phyloP scores from a whole-genome alignment of 768 basidiomycete genomes.

The Pleurotus tuber-regium region DNA sequence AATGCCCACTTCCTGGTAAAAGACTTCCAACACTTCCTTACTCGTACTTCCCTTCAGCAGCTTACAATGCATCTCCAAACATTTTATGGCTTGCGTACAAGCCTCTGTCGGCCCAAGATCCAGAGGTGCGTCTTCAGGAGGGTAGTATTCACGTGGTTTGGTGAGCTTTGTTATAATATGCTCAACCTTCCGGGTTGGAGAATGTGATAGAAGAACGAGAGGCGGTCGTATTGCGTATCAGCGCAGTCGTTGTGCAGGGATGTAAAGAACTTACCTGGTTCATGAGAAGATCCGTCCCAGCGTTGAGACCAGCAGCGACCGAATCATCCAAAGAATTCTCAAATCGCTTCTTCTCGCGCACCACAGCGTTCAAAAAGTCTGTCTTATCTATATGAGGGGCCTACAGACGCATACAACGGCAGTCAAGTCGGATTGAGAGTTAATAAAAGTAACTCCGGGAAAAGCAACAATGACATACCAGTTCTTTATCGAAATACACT shows the following conservation, averaged over 20 bases:
- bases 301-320: slow-evolving; percentile 91
- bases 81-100: slow-evolving; percentile 86
- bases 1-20: slow-evolving; percentile 96
- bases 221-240: no score
- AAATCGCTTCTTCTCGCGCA: slow-evolving; percentile 95
- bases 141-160: slow-evolving; percentile 86
- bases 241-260: background rate
- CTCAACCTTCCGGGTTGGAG: slow-evolving; percentile 72
- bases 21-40: slow-evolving; percentile 95
- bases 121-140: slow-evolving; percentile 71
- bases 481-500: slow-evolving; percentile 96
- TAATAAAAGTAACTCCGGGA: slow-evolving; percentile 1
- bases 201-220: no score
- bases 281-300: slow-evolving; percentile 95
- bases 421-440: no score
- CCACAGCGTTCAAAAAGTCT: slow-evolving; percentile 90
- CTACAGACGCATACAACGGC: slow-evolving; percentile 33
- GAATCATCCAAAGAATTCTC: slow-evolving; percentile 91
- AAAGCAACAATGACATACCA: slow-evolving; percentile 49
- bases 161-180: slow-evolving; percentile 87
- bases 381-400: slow-evolving; percentile 87
- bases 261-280: slow-evolving; percentile 59
- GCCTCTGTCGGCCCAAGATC: slow-evolving; percentile 87
- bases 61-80: slow-evolving; percentile 88
- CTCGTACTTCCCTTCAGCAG: slow-evolving; percentile 91